Conservation (phyloP, 805 yeast species). For the Citeromyces matritensis region DNA sequence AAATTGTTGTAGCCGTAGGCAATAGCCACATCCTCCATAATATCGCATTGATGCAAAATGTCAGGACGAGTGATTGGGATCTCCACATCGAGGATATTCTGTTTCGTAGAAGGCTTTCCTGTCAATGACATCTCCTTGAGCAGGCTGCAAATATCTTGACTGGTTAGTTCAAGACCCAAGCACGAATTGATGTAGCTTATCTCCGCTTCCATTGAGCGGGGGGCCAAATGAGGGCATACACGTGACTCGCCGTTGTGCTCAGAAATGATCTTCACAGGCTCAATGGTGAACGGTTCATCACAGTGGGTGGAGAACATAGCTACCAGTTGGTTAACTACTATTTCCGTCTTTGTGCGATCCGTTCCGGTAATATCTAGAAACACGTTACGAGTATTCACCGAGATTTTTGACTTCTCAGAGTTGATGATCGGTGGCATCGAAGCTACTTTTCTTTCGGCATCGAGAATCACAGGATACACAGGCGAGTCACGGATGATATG, state of each 20-base stretch:
- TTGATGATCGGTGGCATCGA: constrained; percentile 97
- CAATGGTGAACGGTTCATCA: constrained; percentile 67
- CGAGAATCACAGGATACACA: constrained; percentile 82
- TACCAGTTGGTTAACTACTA: constrained; percentile 82
- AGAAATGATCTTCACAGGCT: constrained; percentile 78
- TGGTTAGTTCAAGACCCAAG: constrained; percentile 65
- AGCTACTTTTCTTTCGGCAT: constrained; percentile 60
- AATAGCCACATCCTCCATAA: constrained; percentile 97
- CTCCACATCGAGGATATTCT: constrained; percentile 34
- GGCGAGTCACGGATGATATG: constrained; percentile 82
- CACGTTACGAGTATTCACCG: constrained; percentile 72
- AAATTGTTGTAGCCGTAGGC: constrained; percentile 90
- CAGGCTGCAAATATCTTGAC: constrained; percentile 52
- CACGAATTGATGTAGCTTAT: constrained; percentile 81
- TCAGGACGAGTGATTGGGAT: constrained; percentile 95
- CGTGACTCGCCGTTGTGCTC: constrained; percentile 69
- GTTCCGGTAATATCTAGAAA: constrained; percentile 93
- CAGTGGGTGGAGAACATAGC: constrained; percentile 94
- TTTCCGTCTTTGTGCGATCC: constrained; percentile 85
- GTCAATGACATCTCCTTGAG: constrained; percentile 70
- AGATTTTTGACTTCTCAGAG: constrained; percentile 79
- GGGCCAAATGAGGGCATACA: constrained; percentile 55
- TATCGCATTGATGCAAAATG: constrained; percentile 91
- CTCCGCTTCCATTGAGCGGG: constrained; percentile 62
- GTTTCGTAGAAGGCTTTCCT: constrained; percentile 29